A percentile compares a stretch with the other conserved stretches of the same genome.
Conservation (phyloP, 805 yeast genomes). For the Myxozyma neotropica region DNA sequence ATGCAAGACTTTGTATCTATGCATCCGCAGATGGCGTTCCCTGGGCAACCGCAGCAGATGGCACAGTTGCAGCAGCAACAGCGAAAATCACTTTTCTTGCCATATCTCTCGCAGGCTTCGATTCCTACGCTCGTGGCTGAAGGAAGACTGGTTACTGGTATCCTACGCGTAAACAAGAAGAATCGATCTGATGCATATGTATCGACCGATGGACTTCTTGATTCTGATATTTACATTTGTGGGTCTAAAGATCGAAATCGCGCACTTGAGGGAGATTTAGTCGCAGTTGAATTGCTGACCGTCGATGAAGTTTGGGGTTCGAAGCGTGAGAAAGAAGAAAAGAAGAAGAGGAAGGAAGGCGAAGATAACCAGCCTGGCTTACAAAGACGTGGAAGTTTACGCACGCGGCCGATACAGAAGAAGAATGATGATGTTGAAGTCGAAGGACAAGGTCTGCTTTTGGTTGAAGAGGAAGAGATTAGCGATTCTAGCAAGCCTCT, state of each 20-base stretch:
- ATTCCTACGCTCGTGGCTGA: conserved; percentile 86
- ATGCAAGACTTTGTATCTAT: conserved; percentile 4
- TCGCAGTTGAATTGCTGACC: conserved; percentile 89
- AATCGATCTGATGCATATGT: conserved; percentile 98
- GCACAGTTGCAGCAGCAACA: conserved; percentile 39
- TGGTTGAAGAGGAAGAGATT: conserved; percentile 94
- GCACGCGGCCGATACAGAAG: conserved; percentile 95
- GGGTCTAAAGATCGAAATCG: conserved; percentile 98
- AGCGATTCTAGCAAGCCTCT: conserved; percentile 90
- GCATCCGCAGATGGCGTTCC: conserved; percentile 9
- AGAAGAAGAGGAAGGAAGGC: conserved; percentile 77
- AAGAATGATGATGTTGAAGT: conserved; percentile 98
- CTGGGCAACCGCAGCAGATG: conserved; percentile 14
- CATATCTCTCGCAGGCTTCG: conserved; percentile 90
- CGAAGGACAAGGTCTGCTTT: conserved; percentile 89
- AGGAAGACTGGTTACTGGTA: conserved; percentile 90
- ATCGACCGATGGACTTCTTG: conserved; percentile 92
- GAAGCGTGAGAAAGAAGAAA: conserved; percentile 94
- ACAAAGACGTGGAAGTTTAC: conserved; percentile 84
- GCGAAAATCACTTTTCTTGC: conserved; percentile 80
- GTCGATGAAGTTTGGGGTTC: conserved; percentile 99
- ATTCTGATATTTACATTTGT: conserved; percentile 95
- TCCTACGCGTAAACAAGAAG: conserved; percentile 89
- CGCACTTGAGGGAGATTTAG: conserved; percentile 94
- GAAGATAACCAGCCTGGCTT: conserved; percentile 53